Conservation (phyloP, 2,329 filamentous ascomycete genomes). For the Purpureocillium lavendulum region DNA sequence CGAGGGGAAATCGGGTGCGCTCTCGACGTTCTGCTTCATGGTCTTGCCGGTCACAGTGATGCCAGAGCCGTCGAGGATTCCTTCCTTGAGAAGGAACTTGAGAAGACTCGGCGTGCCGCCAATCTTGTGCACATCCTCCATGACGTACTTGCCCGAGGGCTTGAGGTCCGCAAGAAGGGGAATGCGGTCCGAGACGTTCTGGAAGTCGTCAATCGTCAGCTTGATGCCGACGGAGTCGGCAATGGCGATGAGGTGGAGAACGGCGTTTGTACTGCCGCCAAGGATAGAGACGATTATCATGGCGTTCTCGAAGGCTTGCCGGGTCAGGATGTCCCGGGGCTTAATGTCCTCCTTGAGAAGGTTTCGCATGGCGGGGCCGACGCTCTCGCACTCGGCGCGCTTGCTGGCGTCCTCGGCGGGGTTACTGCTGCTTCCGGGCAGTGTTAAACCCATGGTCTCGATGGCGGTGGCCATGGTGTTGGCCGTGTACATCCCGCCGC, state of each 20-base stretch:
- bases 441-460: slow-evolving; percentile 80
- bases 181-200: slow-evolving; percentile 68
- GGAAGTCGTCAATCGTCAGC: slow-evolving; percentile 80
- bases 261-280: slow-evolving; percentile 78
- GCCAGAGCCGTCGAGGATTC: slow-evolving; percentile 70
- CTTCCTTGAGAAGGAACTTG: slow-evolving; percentile 78
- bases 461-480: slow-evolving; percentile 91
- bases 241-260: slow-evolving; percentile 77
- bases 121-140: slow-evolving; percentile 76
- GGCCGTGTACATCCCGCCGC: slow-evolving; percentile 85
- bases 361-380: slow-evolving; percentile 67
- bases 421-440: slow-evolving; percentile 75
- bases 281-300: slow-evolving; percentile 79
- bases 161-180: slow-evolving; percentile 78
- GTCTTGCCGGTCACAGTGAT: slow-evolving; percentile 87
- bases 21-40: slow-evolving; percentile 72
- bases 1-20: slow-evolving; percentile 63
- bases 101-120: slow-evolving; percentile 82
- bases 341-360: slow-evolving; percentile 69
- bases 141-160: slow-evolving; percentile 80
- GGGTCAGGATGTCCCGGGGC: slow-evolving; percentile 70
- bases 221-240: slow-evolving; percentile 75
- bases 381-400: slow-evolving; percentile 60
- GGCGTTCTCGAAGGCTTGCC: slow-evolving; percentile 74
- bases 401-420: slow-evolving; percentile 69